A percentile compares a stretch with the other conserved stretches of the same genome.
These are phyloP conservation scores for Ogataea hybrid DNA, from an alignment of 1,139 yeast species.

Conservation along the genomic window DNA sequence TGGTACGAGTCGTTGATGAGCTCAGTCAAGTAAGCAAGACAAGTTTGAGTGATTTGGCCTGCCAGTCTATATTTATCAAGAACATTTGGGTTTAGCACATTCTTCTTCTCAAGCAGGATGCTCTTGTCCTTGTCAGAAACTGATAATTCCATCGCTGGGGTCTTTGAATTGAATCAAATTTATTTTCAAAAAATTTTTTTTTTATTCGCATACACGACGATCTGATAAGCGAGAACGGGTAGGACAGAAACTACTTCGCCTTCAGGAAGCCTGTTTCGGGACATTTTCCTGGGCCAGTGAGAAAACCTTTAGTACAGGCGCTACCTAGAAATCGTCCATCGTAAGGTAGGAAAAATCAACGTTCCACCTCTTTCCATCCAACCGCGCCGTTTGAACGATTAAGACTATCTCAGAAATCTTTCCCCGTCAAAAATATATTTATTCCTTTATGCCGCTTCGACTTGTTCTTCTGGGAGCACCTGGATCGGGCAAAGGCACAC, in stretches of 20 bases:
- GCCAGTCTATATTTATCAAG: constrained; percentile 84
- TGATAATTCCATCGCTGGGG: constrained; percentile 28
- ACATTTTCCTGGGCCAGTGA: no score
- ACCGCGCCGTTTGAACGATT: neutral
- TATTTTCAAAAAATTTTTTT: constrained; percentile 9
- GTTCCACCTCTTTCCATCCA: neutral
- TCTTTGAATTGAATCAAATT: constrained; percentile 7
- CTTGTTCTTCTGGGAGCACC: constrained; percentile 85
- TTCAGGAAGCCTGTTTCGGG: no score
- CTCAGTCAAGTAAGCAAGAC: constrained; percentile 61
- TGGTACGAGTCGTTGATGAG: constrained; percentile 75
- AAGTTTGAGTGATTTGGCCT: constrained; percentile 90
- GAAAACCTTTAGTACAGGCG: no score
- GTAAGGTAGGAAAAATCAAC: no score
- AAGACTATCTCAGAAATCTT: neutral
- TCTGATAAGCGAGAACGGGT: constrained; percentile 6
- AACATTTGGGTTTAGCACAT: constrained; percentile 58
- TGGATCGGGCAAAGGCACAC: constrained; percentile 94
- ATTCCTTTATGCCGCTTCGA: constrained; percentile 47
- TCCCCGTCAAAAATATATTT: neutral
- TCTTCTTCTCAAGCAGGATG: constrained; percentile 70
- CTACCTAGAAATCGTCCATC: no score
- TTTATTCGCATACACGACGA: constrained; percentile 1
- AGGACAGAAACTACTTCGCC: neutral
- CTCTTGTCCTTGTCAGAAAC: constrained; percentile 53